Conservation (phyloP, 2,329 filamentous ascomycete species). For the Acephala macrosclerotiorum region DNA sequence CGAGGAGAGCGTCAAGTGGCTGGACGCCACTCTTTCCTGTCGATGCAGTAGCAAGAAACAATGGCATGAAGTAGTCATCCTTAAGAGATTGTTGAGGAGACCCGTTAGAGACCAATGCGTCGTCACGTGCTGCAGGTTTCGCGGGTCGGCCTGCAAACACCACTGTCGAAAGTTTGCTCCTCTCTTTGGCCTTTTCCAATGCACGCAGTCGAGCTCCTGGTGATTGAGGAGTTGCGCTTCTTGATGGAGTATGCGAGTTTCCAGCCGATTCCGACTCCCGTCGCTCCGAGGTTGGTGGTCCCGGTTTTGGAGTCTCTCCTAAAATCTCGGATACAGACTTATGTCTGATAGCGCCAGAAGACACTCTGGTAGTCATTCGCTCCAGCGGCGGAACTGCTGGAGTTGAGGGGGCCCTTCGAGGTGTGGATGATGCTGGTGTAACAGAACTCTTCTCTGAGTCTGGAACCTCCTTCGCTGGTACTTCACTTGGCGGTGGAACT, state of each 20-base stretch:
- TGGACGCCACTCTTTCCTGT: slow-evolving; percentile 70
- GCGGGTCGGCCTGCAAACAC: slow-evolving; percentile 76
- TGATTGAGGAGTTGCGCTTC: slow-evolving; percentile 53
- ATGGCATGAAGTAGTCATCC: slow-evolving; percentile 70
- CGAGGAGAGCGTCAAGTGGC: slow-evolving; percentile 74
- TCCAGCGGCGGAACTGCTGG: slow-evolving; percentile 49
- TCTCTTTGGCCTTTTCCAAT: slow-evolving; percentile 59
- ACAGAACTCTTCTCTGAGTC: slow-evolving; percentile 29
- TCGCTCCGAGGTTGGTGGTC: slow-evolving; percentile 33
- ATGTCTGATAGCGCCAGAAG: slow-evolving; percentile 73
- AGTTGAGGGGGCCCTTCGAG: slow-evolving; percentile 37
- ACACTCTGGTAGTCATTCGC: slow-evolving; percentile 73
- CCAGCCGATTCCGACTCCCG: slow-evolving; percentile 33
- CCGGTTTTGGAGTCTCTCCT: slow-evolving; percentile 60
- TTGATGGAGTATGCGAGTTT: slow-evolving; percentile 37
- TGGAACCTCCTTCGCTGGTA: slow-evolving; percentile 12
- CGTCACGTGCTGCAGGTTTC: slow-evolving; percentile 47
- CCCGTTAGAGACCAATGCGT: slow-evolving; percentile 25
- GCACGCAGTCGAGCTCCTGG: slow-evolving; percentile 45
- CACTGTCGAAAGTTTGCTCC: slow-evolving; percentile 75
- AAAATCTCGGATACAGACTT: slow-evolving; percentile 79
- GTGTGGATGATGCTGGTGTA: slow-evolving; percentile 30
- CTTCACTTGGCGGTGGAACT: slow-evolving; percentile 19
- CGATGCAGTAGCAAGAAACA: slow-evolving; percentile 63
- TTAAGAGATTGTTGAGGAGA: slow-evolving; percentile 35